Evolutionary conservation across 805 yeast genomes (phyloP), one percentile per base, ranked within the genome.

Genomic region (Isabelozyma rhagii): DNA sequence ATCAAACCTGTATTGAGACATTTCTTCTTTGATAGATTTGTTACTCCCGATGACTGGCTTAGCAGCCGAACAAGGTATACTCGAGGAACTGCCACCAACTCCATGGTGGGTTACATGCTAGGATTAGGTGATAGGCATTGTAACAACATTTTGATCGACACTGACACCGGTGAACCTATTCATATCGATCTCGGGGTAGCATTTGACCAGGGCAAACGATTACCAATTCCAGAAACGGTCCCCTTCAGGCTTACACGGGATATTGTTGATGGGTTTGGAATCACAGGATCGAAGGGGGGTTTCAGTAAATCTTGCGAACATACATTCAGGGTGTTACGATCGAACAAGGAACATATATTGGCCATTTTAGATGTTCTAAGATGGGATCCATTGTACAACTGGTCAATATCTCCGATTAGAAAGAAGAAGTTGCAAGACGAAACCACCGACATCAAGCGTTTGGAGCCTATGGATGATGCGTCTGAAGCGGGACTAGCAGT

Each of bases 121-220:
- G 99, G 99, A 0, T 75, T 94, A 5, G 99, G 99, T 5, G 99
- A 94, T 64, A 74, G 99, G 28, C 99, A 94, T 66, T 82, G 96
- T 63, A 91, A 91, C 64, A 94, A 94, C 63, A 85, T 94, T 39
- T 67, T 94, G 44, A 62, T 94, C n/a, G 97, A 94, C 64, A 75
- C 76, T 45, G 60, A 64, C n/a, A 78, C 89, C 0, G 98, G 98
- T 0, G 97, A 92, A 58, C 96, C 97, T 0, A 84, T 94, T 25
- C 99, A 96, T 63, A 96, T 94, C 56, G 99, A 94, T 66, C 71
- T 94, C 14, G 99, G 99, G 0, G 92, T 94, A 43, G 96, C 98
- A 0, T 94, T 94, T 71, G 99, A 94, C 64, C 97, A 91, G 60
- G 99, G 98, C 0, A 84, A 80, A 57, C 68, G 83, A 11, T 71